Base-by-base conservation (phyloP, 768 basidiomycete species). In the Chalciporus sphaerocephalus region DNA sequence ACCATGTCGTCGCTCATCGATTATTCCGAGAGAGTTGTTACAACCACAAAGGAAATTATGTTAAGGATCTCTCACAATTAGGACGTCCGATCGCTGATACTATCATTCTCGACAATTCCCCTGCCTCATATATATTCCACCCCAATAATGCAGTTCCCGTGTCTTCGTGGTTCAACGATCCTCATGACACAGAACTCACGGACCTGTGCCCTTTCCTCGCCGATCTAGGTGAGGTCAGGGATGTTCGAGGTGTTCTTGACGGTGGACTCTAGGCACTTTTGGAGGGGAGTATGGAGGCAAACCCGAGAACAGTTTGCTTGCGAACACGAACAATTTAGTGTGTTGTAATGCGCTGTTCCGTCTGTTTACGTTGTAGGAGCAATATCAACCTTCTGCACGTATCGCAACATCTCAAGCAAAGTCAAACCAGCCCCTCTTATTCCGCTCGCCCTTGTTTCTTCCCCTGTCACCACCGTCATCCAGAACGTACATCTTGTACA, bases 161-260 rank as follows among this genome's bases (percentile, higher is more conserved):
- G 50, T 97, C 95, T 34, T 93, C 91, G 46, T 99, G 96, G 96
- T 99, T 99, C 74, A 98, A 97, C 66, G 93, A 93, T 68, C 94
- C 94, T 9, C 95, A 97, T 59, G 95, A 98, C 63, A 95, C 94
- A 38, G 95, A 98, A 65, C 77, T 99, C 53, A 96, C 91, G 32
- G 95, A 98, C 68, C 73, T 98, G 41, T 84, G 93, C 45, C 92
- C 93, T 22, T 98, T 99, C 78, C 77, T 99, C 51, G 72, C 88
- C 27, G 96, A 99, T 68, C 76, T 99, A 27, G 78, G 72, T 25
- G 73, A 76, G 20, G 92, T 93, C 25, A 85, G 85, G 46, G 96
- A 99, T 66, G 88, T 98, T 38, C 78, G 96, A 47, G 93, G 89
- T 36, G 85, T 96, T 30, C 74, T 97, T 53, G 91, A 95, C 61